Percentiles rank a stretch among this genome's conserved stretches.
Conservation (phyloP, 108 stramenopile species). For the Pseudonitzschia delicatissima region DNA sequence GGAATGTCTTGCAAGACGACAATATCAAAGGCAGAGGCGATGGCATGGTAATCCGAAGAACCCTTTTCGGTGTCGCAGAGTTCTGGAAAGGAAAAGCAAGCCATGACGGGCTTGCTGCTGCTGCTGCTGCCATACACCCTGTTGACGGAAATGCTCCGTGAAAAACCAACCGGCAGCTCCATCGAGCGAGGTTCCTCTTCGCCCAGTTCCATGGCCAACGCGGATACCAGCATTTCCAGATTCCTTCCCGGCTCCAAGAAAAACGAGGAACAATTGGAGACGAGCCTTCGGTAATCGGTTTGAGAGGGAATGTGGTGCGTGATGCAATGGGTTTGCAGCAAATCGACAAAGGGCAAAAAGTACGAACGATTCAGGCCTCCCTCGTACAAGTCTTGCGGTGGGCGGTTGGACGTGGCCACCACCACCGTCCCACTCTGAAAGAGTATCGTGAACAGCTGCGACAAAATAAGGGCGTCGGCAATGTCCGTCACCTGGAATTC, state of each 20-base stretch:
- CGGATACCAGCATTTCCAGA: constrained; percentile 6
- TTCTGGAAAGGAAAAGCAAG: constrained; percentile 84
- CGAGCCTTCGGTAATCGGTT: constrained; percentile 51
- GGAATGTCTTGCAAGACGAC: constrained; percentile 85
- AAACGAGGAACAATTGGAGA: constrained; percentile 25
- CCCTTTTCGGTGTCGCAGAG: constrained; percentile 88
- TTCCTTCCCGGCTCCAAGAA: constrained; percentile 10
- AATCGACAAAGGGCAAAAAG: constrained; percentile 92
- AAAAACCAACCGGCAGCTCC: constrained; percentile 40
- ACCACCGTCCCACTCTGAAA: constrained; percentile 74
- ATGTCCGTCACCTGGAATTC: constrained; percentile 99
- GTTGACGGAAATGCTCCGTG: constrained; percentile 36
- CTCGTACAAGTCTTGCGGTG: constrained; percentile 89
- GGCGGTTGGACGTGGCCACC: constrained; percentile 96
- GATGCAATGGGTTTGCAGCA: constrained; percentile 75
- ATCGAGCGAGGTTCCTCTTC: constrained; percentile 22
- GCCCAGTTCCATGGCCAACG: not conserved
- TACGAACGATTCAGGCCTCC: constrained; percentile 93
- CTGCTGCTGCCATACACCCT: constrained; percentile 18
- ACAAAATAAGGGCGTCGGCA: constrained; percentile 92
- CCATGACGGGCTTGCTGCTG: constrained; percentile 15
- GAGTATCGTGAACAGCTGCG: constrained; percentile 70
- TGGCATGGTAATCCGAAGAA: constrained; percentile 88
- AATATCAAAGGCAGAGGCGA: constrained; percentile 83
- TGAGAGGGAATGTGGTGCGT: constrained; percentile 65